A percentile compares a stretch with the other conserved stretches of the same genome.
Conservation (phyloP, 139 green algal genomes). For the Coelastrella sp. region DNA sequence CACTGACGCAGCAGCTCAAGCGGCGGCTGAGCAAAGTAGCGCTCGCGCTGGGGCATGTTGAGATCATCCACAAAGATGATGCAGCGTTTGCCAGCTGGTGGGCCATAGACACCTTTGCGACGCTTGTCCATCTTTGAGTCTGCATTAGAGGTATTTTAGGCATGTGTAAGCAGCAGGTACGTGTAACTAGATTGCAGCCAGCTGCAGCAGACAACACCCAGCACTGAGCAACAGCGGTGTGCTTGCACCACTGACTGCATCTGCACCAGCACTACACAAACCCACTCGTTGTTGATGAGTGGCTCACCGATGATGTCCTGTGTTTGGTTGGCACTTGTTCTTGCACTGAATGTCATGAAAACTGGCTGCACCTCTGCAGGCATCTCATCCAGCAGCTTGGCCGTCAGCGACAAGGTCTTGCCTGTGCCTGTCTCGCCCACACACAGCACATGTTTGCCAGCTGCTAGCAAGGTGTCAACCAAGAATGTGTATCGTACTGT, state of each 20-base stretch:
- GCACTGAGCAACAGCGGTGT: conserved; percentile 81
- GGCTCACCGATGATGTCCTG: conserved; percentile 76
- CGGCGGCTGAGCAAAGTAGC: conserved; percentile 83
- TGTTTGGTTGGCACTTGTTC: conserved; percentile 86
- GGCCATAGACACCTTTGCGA: conserved; percentile 79
- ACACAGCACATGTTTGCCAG: conserved; percentile 78
- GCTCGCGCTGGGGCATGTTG: conserved; percentile 87
- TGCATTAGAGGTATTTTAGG: conserved; percentile 85
- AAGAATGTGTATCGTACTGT: conserved; percentile 37
- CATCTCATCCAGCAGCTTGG: conserved; percentile 83
- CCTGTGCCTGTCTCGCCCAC: conserved; percentile 91
- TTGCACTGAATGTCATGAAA: conserved; percentile 87
- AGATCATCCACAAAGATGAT: conserved; percentile 86
- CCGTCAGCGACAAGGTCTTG: conserved; percentile 82
- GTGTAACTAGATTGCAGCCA: conserved; percentile 22
- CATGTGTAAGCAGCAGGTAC: conserved; percentile 79
- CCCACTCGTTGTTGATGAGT: background rate
- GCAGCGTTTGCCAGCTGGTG: conserved; percentile 64
- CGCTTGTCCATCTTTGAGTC: conserved; percentile 79
- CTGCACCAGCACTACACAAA: background rate
- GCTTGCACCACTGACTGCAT: conserved; percentile 73
- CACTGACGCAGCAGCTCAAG: conserved; percentile 86
- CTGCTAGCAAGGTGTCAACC: conserved; percentile 30
- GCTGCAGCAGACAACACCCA: conserved; percentile 78
- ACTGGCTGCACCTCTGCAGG: conserved; percentile 70